Base-by-base conservation (phyloP, 2,329 filamentous ascomycete genomes). In the Grosmannia serpens region DNA sequence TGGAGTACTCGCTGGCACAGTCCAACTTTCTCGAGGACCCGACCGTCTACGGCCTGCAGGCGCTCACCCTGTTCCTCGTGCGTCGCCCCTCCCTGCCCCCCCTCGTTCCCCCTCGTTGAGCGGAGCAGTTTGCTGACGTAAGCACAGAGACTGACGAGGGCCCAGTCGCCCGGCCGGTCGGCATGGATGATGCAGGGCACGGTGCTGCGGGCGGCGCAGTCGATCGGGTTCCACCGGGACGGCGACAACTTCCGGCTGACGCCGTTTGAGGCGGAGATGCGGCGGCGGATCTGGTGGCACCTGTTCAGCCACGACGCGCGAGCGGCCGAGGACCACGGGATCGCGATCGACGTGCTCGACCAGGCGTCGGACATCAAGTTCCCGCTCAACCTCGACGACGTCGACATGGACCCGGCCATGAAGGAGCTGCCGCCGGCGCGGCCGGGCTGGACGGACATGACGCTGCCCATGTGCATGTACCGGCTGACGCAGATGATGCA, bases 391-490 rank as follows among this genome's bases (percentile, higher is more conserved):
- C 67, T 81, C 56, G 76, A 81, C 59, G 79, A 82, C 60, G 64
- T 62, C 31, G 76, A 78, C 47, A 66, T 82, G 3, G 63, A 68
- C 13, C 75, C 77, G 1, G 67, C 68, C n/a, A 76, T 75, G 71
- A 69, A 64, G 8, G 70, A 72, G 0, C 72, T 76, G 20, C 62
- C 63, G 26, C 73, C 76, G 0, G 59, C 70, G 7, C 73, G 75
- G 15, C 69, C 74, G 17, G 74, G 75, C 24, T 80, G 77, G 66
- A 80, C 79, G 1, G 77, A 80, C 53, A 80, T 81, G 73, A 77
- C 77, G 0, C 78, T 81, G 60, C 73, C 72, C 49, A 65, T 81
- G 4, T 73, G 81, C 24, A 70, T 77, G 4, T 77, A 75, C 61
- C 75, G 81, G 59, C 72, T 79, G 3, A 70, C 74, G 20, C 74